A percentile compares a stretch with the other conserved stretches of the same genome.
Evolutionary conservation across 2,329 filamentous ascomycete species (phyloP).

Genomic region (Tolypocladium endophyticum): DNA sequence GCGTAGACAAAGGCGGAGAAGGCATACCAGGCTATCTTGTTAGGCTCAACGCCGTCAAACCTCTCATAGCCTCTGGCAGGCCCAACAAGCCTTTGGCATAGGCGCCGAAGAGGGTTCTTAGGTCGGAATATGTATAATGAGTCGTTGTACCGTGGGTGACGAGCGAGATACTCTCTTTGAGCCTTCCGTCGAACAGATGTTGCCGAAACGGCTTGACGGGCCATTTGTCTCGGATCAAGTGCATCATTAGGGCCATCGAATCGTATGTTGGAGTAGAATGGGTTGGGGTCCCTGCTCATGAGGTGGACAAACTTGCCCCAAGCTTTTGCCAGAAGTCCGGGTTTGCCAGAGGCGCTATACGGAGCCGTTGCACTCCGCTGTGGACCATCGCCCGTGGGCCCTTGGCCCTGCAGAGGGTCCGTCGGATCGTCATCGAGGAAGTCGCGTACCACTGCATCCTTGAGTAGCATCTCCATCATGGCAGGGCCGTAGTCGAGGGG

Average conservation of each 20-base stretch:
- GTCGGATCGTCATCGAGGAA: constrained; percentile 71
- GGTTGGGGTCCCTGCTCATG: constrained; percentile 70
- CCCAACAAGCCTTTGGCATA: constrained; percentile 85
- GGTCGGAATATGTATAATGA: constrained; percentile 81
- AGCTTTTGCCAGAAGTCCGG: constrained; percentile 47
- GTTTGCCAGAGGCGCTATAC: constrained; percentile 35
- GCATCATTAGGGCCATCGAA: constrained; percentile 67
- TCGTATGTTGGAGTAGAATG: constrained; percentile 72
- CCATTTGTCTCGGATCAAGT: constrained; percentile 77
- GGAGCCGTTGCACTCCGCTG: constrained; percentile 21
- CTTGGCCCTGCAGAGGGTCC: constrained; percentile 16
- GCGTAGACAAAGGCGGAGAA: constrained; percentile 93
- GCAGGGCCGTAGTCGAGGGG: constrained; percentile 86
- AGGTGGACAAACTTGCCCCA: constrained; percentile 50
- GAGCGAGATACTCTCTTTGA: constrained; percentile 80
- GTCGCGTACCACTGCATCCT: constrained; percentile 88
- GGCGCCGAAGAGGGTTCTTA: constrained; percentile 62
- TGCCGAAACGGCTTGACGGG: constrained; percentile 77
- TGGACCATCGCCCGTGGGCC: constrained; percentile 18
- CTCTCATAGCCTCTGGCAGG: constrained; percentile 80
- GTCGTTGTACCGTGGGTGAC: constrained; percentile 85
- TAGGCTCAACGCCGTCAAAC: constrained; percentile 81
- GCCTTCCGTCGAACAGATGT: constrained; percentile 74
- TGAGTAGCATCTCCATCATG: constrained; percentile 90
- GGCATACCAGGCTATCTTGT: constrained; percentile 80